Evolutionary conservation across 495 filamentous ascomycete genomes (phyloP), one percentile per base, ranked within the genome.

Genomic region (Penicillium samsonianum): DNA sequence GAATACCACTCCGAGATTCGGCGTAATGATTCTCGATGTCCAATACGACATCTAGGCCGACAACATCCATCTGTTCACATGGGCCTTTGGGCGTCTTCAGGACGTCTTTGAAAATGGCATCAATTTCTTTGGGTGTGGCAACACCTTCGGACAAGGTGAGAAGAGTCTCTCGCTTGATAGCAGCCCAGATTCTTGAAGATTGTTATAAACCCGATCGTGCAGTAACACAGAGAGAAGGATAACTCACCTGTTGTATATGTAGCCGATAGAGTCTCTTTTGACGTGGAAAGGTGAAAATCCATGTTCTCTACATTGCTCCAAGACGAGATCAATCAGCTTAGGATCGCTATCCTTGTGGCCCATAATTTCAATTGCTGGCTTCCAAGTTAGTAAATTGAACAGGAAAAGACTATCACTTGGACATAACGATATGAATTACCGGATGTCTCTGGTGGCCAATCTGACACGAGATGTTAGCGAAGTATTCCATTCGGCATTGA

Each of bases 1-100:
- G 67, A 59, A 72, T 43, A 1, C 62, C 62, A 6, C 17, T 38
- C 5, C 59, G 59, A 2, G 49, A 48, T 20, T 68, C 58, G 4
- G 62, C 64, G 57, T 77, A 77, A 46, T 75, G 71, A 20, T 77
- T 67, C 55, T 77, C 73, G 52, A 77, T 77, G 31, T 67, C 71
- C 28, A 69, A 46, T 2, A 72, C 71, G 1, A 74, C 71, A 65
- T 75, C 74, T 41, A 77, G 52, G 1, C 74, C 74, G 28, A 74
- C 73, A 16, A 71, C 58, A 62, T 77, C 73, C 74, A 77, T 77
- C 53, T 68, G 71, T 28, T 77, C 71, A 57, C 65, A 77, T 9
- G 71, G 71, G 0, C 73, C 74, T 20, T 62, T 65, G 2, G 69
- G 69, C 22, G 73, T 69, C 48, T 73, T 69, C 4, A 74, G 35